Percentiles rank a stretch among this genome's conserved stretches.
phyloP scores from a whole-genome alignment of 2,329 filamentous ascomycete species.

The Amphichorda felina region DNA sequence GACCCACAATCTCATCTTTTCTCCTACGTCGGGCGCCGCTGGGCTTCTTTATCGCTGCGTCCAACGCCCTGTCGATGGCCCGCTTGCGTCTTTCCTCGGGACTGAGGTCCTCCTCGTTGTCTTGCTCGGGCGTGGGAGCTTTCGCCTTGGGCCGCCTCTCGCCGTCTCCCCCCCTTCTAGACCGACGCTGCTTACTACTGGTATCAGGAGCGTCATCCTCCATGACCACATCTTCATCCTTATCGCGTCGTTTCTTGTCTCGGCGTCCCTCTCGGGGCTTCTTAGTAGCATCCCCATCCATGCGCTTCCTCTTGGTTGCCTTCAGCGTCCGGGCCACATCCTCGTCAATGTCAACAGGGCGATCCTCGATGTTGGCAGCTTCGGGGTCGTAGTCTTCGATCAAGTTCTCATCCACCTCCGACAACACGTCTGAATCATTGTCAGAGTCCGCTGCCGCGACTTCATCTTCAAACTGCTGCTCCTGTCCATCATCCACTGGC shows the following conservation, averaged over 20 bases:
- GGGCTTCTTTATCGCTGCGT: constrained; percentile 79
- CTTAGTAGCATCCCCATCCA: constrained; percentile 50
- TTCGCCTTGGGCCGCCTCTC: constrained; percentile 36
- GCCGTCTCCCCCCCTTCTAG: constrained; percentile 28
- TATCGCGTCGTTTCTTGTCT: constrained; percentile 49
- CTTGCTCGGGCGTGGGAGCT: constrained; percentile 39
- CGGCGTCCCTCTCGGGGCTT: constrained; percentile 66
- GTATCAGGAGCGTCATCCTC: constrained; percentile 33
- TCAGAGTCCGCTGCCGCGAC: constrained; percentile 33
- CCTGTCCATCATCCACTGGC: constrained; percentile 26
- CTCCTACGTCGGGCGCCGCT: constrained; percentile 53
- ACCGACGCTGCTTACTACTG: constrained; percentile 32
- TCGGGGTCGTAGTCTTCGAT: constrained; percentile 59
- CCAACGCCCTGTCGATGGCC: constrained; percentile 77
- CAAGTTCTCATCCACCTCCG: constrained; percentile 58
- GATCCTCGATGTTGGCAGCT: constrained; percentile 50
- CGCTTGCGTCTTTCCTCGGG: constrained; percentile 76
- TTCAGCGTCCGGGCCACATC: constrained; percentile 52
- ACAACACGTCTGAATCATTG: constrained; percentile 47
- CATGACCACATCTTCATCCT: constrained; percentile 35
- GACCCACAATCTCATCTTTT: constrained; percentile 75
- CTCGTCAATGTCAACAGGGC: constrained; percentile 56
- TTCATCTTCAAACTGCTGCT: constrained; percentile 28
- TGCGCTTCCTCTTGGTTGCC: constrained; percentile 52
- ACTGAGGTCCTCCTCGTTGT: constrained; percentile 67